Base-by-base conservation (phyloP, 148 eudicot species). In the Rhododendron griersonianum region DNA sequence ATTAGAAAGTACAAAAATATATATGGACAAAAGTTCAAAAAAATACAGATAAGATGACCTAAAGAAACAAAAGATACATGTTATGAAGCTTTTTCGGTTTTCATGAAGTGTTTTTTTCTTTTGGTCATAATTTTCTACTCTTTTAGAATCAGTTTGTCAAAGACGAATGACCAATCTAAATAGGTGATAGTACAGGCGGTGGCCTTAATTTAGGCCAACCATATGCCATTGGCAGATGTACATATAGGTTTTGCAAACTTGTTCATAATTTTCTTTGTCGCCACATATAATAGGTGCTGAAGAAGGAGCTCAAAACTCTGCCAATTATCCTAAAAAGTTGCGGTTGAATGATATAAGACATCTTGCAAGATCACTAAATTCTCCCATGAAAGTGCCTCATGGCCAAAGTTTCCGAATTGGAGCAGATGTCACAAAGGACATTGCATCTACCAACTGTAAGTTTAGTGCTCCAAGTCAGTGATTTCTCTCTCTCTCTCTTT, bases 311-410 rank as follows among this genome's bases (percentile, higher is more conserved):
- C 84, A 83, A 16, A 86, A 82, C 2, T 19, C 53, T 16, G 75
- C 33, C 44, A 85, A 53, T 11, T n/a, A n/a, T 15, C 85, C 90
- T 2, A 87, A 81, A 84, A 86, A 88, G 83, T 51, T 92, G 45
- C 81, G 94, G n/a, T 69, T 92, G 75, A 85, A 79, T 63, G 87
- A 89, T 7, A 85, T 92, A 30, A 89, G 84, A 82, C 92, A 88
- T 74, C 77, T 92, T 78, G 94, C 92, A 44, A 90, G 94, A 78
- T 78, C 50, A 44, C 50, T 82, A 45, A 63, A 82, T 82, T 61
- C 53, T 39, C 37, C 75, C 59, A 51, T 63, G 35, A 67, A 28
- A n/a, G 25, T 11, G 51, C 53, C 30, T 61, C 18, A 33, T 81
- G 80, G 84, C 87, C 85, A 7, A 2, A 25, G 50, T 11, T 82